A percentile compares a stretch with the other conserved stretches of the same genome.
phyloP scores from a whole-genome alignment of 208 protist species.

The Leishmania guyanensis region DNA sequence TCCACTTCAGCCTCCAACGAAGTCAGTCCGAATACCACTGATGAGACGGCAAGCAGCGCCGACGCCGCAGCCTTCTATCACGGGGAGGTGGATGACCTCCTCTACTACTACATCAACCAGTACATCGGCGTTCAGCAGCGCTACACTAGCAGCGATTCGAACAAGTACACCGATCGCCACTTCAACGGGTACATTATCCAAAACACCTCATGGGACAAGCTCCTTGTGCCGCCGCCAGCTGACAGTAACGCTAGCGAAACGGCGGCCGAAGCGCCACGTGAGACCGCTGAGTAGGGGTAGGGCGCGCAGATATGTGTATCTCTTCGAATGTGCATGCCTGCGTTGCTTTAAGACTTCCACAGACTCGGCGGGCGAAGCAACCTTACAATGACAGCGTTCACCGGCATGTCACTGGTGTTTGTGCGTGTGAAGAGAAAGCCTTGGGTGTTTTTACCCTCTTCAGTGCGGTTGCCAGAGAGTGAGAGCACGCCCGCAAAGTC shows the following conservation, averaged over 20 bases:
- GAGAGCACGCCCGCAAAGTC: not conserved
- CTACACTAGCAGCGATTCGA: slow-evolving; percentile 58
- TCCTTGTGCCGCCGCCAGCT: slow-evolving; percentile 39
- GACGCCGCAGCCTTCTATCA: slow-evolving; percentile 54
- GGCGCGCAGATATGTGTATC: not conserved
- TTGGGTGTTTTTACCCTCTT: not conserved
- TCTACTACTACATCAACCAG: slow-evolving; percentile 95
- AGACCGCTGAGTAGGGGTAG: not conserved
- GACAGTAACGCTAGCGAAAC: not conserved
- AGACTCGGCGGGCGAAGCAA: not conserved
- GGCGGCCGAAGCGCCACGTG: not conserved
- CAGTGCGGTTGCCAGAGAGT: not conserved
- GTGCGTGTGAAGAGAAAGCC: not conserved
- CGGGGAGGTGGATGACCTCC: slow-evolving; percentile 94
- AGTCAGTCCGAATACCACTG: not conserved
- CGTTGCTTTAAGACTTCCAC: not conserved
- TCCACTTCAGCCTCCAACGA: slow-evolving; percentile 1
- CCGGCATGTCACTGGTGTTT: not conserved
- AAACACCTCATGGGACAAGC: slow-evolving; percentile 63
- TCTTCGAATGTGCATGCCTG: not conserved
- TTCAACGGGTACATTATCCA: slow-evolving; percentile 87
- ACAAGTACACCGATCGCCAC: slow-evolving; percentile 79
- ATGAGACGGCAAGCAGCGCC: not conserved
- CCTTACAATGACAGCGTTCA: not conserved
- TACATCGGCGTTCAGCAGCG: slow-evolving; percentile 92